Evolutionary conservation across 257 asterid species (phyloP), one percentile per base, ranked within the genome.

Genomic region (Jasminum sambac): DNA sequence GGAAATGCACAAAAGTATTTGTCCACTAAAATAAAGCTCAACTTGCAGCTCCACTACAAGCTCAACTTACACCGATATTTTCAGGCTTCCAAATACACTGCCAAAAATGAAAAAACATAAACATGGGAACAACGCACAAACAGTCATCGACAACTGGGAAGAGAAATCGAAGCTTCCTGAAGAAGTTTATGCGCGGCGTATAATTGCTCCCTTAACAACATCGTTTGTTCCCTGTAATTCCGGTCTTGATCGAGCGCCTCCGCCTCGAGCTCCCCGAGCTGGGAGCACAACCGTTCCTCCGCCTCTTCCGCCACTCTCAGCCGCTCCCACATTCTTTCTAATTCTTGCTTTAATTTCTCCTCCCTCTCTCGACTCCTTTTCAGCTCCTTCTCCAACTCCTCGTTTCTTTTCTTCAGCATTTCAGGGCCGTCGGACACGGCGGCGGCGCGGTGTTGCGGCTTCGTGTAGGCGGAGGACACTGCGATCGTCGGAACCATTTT

Each of bases 251-350:
- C 86, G 5, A 89, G 86, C 25, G 90, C 89, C 84, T 90, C 97
- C 3, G 96, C 97, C 78, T 91, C 97, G 3, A 89, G 82, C 78
- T 91, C 96, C 0, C 97, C 96, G 2, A 91, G 93, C 74, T 91
- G 95, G 60, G 80, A 79, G 77, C 96, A 87, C 8, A 91, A 90
- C 9, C 88, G 84, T 85, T 91, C 97, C 88, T 91, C 95, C 36
- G 93, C 97, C 72, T 91, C 97, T 74, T 91, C 96, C 67, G 90
- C 93, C 75, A 89, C 91, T 39, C 82, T 82, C 80, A 91, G 73
- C 77, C 93, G 81, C 74, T 58, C 72, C 79, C 72, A 39, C n/a
- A 71, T 68, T 19, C 81, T 76, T 34, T 48, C 71, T 70, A 89
- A 37, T 50, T 91, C 93, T 71, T 64, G 59, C 78, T 58, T 83